phyloP scores from a whole-genome alignment of 306 rosid genomes.

The Casuarina cunninghamiana region DNA sequence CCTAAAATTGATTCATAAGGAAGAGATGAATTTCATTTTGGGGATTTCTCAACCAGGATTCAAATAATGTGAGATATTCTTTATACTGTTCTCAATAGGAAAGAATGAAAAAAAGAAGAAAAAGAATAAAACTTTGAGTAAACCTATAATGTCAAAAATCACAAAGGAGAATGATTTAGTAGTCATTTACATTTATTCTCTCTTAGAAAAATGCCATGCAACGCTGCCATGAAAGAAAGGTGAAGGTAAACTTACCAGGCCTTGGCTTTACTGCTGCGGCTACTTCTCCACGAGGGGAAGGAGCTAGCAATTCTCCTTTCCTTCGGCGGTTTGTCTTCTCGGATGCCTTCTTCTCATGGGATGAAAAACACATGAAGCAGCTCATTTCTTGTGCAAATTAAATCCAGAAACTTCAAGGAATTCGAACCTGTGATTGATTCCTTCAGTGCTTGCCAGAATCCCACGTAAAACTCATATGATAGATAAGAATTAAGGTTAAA shows the following conservation, averaged over 20 bases:
- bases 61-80: too few relatives aligned
- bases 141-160: neutral
- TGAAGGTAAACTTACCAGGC: constrained; percentile 35
- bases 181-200: neutral
- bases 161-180: neutral
- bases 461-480: constrained; percentile 2
- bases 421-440: neutral
- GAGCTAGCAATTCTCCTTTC: constrained; percentile 21
- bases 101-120: too few relatives aligned
- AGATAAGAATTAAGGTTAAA: neutral
- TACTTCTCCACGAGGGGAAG: constrained; percentile 35
- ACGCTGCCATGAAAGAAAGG: neutral
- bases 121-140: neutral
- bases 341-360: constrained; percentile 47
- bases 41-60: too few relatives aligned
- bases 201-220: neutral
- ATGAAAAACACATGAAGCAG: constrained; percentile 80
- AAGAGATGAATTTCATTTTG: too few relatives aligned
- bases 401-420: constrained; percentile 2
- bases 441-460: neutral
- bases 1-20: too few relatives aligned
- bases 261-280: constrained; percentile 24
- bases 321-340: constrained; percentile 36
- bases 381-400: constrained; percentile 49
- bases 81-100: too few relatives aligned